Conservation (phyloP, 805 yeast species). For the Metschnikowia borealis region DNA sequence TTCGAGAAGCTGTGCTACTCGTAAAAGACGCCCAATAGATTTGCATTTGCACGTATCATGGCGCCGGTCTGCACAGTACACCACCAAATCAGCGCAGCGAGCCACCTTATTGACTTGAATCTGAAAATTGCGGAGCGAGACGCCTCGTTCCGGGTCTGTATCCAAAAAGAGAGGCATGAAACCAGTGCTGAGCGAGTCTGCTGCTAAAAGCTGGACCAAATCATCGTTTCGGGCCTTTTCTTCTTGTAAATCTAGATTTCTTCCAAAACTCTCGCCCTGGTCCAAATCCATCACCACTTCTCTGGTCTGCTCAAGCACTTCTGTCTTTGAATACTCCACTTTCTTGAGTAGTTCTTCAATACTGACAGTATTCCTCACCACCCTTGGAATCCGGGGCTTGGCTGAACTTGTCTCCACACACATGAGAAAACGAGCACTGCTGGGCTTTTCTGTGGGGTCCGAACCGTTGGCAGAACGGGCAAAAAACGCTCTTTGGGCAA, state of each 20-base stretch:
- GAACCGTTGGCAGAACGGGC: constrained; percentile 12
- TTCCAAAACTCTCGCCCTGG: background rate
- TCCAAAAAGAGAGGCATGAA: constrained; percentile 52
- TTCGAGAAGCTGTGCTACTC: constrained; percentile 34
- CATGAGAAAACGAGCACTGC: constrained; percentile 37
- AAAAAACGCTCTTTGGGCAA: constrained; percentile 50
- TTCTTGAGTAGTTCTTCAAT: constrained; percentile 52
- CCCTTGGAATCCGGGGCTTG: constrained; percentile 6
- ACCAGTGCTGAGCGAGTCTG: constrained; percentile 42
- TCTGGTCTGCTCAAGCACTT: constrained; percentile 13
- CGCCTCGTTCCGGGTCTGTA: constrained; percentile 67
- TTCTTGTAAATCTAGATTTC: background rate
- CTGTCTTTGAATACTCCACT: constrained; percentile 40
- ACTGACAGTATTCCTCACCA: constrained; percentile 52
- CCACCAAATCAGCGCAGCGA: constrained; percentile 65
- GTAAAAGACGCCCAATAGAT: constrained; percentile 30
- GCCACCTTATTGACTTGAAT: constrained; percentile 82
- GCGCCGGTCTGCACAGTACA: constrained; percentile 42
- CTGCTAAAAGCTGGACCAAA: constrained; percentile 26
- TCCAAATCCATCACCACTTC: background rate
- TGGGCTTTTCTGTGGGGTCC: constrained; percentile 19
- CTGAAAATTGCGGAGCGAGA: constrained; percentile 78
- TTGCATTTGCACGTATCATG: constrained; percentile 7
- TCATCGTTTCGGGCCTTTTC: background rate
- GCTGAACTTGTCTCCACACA: constrained; percentile 20